Evolutionary conservation across 2,329 filamentous ascomycete species (phyloP).

Genomic region (Phyllosticta citribraziliensis): DNA sequence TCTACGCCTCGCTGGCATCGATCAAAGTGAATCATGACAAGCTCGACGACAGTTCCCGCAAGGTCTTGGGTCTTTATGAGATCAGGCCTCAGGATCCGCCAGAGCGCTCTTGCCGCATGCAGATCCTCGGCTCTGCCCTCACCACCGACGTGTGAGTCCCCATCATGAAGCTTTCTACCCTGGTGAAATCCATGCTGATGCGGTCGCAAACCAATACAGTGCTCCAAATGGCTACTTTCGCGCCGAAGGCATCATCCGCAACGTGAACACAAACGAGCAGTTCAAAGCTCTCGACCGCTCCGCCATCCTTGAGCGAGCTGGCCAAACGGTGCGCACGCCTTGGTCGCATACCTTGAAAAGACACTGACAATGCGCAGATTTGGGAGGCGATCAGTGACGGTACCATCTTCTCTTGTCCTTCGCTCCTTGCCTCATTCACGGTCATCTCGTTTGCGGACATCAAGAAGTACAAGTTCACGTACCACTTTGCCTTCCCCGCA

Average conservation of each 20-base stretch:
- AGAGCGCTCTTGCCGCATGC: constrained; percentile 75
- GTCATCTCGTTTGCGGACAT: constrained; percentile 89
- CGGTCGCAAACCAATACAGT: not conserved
- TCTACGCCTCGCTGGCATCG: constrained; percentile 85
- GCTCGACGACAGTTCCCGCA: constrained; percentile 84
- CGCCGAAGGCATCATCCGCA: constrained; percentile 88
- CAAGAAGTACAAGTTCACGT: constrained; percentile 96
- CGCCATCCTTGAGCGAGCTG: constrained; percentile 67
- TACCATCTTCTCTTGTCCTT: constrained; percentile 90
- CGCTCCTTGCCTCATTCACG: constrained; percentile 78
- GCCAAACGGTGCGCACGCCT: constrained; percentile 52
- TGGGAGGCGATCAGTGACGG: constrained; percentile 97
- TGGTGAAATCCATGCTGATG: constrained; percentile 12
- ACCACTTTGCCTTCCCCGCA: constrained; percentile 94
- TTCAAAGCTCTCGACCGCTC: constrained; percentile 77
- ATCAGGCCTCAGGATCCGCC: constrained; percentile 61
- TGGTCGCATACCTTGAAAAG: not conserved
- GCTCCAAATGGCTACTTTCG: constrained; percentile 61
- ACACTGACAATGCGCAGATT: constrained; percentile 48
- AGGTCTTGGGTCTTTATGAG: constrained; percentile 81
- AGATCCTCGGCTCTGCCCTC: constrained; percentile 78
- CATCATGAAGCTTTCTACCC: not conserved
- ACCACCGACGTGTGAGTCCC: constrained; percentile 66
- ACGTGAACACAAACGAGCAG: constrained; percentile 91
- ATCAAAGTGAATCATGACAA: constrained; percentile 96